Conservation (phyloP, 495 filamentous ascomycete species). For the Penicillium coffeae region DNA sequence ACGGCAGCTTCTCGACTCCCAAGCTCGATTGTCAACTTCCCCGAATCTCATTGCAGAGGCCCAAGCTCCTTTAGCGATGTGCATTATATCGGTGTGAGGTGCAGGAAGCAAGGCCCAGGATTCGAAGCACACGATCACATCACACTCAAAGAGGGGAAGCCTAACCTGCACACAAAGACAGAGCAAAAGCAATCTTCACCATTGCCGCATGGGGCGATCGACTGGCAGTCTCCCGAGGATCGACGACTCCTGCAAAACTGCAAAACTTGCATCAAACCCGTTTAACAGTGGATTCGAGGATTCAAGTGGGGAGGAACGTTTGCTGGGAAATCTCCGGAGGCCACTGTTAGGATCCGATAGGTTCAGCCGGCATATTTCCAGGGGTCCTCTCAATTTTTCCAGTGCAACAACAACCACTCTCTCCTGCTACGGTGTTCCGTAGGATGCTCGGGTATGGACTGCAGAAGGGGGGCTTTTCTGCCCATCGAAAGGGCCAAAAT, state of each 20-base stretch:
- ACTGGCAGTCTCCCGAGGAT: slow-evolving; percentile 1
- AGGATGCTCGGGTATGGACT: neutral
- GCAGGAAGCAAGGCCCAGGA: slow-evolving; percentile 13
- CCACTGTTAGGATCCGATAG: slow-evolving; percentile 4
- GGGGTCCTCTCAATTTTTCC: neutral
- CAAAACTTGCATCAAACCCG: slow-evolving; percentile 9
- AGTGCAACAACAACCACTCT: neutral
- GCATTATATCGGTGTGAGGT: slow-evolving; percentile 15
- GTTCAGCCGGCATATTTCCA: neutral
- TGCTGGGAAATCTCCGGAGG: slow-evolving; percentile 3
- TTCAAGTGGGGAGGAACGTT: too few relatives aligned
- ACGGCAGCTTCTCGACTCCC: slow-evolving; percentile 4
- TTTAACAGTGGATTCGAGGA: neutral
- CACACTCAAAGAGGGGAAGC: slow-evolving; percentile 9
- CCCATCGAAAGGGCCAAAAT: neutral
- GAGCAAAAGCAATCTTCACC: neutral
- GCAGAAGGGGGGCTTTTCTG: neutral
- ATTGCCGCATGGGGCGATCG: neutral
- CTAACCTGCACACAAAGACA: neutral
- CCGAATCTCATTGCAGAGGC: slow-evolving; percentile 11
- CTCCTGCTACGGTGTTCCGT: neutral
- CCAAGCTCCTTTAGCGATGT: slow-evolving; percentile 24
- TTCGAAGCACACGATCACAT: slow-evolving; percentile 20
- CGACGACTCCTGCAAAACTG: neutral
- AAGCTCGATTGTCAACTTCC: slow-evolving; percentile 22